Evolutionary conservation across 192 early-diverging fungal genomes (phyloP), one percentile per base, ranked within the genome.

Genomic region (Glomus cerebriforme): DNA sequence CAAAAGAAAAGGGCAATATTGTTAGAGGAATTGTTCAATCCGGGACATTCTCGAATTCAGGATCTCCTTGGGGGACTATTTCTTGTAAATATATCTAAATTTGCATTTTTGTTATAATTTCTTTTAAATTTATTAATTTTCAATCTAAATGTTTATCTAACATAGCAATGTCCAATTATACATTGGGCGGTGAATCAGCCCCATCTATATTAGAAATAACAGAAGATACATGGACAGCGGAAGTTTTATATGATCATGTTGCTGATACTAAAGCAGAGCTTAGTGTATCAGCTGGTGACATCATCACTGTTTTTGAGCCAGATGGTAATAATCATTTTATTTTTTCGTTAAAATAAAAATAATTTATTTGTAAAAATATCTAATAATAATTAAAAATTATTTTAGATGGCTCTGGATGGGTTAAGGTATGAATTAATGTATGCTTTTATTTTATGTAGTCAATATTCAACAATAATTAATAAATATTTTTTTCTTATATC

Each of bases 211-310:
- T 77, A 26, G 19, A 47, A 47, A 27, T 45, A 22, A 35, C 19
- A 26, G 60, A 24, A 47, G 60, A 77, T 19, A 32, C 45, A 34
- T 66, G 64, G 39, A 43, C 8, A 39, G 84, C 90, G 60, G 83
- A 68, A 67, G 92, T 86, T 17, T 75, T 90, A n/a, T 93, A 92
- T 78, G 89, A 90, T 69, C 92, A 92, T 79, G 80, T 81, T 39
- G 84, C 87, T 6, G 82, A 75, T n/a, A 84, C 69, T 47, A 79
- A 79, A 13, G 91, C 87, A 34, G 91, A 92, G 60, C 80, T 93
- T 2, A 79, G 82, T 37, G 85, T 93, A 8, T 80, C 75, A 19
- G 84, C 85, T 58, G 90, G 91, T 7, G 89, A 93, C 35, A 49
- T 79, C 7, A 77, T 93, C 1, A 84, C 83, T 26, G 80, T 92